phyloP scores from a whole-genome alignment of 2,329 filamentous ascomycete species.

The Chaetomiaceae sp. region DNA sequence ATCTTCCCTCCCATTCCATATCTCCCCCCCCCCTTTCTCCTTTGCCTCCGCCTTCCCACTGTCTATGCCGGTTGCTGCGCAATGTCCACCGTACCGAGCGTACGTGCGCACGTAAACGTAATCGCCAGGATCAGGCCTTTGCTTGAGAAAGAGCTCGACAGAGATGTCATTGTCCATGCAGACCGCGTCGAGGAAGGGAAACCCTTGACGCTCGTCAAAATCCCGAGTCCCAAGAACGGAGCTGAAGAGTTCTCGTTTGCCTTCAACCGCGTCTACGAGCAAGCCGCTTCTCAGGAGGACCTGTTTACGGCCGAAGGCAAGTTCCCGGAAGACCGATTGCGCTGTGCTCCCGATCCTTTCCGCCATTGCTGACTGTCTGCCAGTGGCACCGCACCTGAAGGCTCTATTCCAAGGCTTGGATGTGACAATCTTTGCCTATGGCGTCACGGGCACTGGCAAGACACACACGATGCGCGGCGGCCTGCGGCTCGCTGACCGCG shows the following conservation, averaged over 20 bases:
- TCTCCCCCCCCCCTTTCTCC: constrained; percentile 5
- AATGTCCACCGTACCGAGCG: constrained; percentile 68
- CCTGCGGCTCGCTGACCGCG: constrained; percentile 77
- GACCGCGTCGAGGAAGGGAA: constrained; percentile 59
- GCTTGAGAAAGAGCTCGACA: constrained; percentile 77
- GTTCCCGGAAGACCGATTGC: not conserved
- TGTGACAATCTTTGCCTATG: constrained; percentile 87
- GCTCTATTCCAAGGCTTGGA: constrained; percentile 87
- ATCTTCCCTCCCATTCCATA: not conserved
- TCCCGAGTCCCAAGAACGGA: constrained; percentile 92
- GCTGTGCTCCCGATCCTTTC: not conserved
- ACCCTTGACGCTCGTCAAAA: constrained; percentile 68
- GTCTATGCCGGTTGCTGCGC: constrained; percentile 16
- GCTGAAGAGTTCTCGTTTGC: constrained; percentile 88
- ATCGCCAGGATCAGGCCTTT: constrained; percentile 88
- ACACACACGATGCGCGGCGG: constrained; percentile 95
- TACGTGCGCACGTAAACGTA: no score
- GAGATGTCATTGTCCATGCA: constrained; percentile 76
- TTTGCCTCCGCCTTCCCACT: constrained; percentile 1
- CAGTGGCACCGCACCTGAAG: constrained; percentile 85
- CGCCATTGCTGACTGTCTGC: not conserved
- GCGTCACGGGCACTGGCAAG: constrained; percentile 89
- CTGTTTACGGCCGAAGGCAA: constrained; percentile 85
- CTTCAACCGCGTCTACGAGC: constrained; percentile 90
- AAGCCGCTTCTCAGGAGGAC: constrained; percentile 73